Percentiles rank a stretch among this genome's conserved stretches.
These are phyloP conservation scores for Botrytis paeoniae DNA, from an alignment of 2,329 filamentous ascomycete genomes.

Conservation along the genomic window DNA sequence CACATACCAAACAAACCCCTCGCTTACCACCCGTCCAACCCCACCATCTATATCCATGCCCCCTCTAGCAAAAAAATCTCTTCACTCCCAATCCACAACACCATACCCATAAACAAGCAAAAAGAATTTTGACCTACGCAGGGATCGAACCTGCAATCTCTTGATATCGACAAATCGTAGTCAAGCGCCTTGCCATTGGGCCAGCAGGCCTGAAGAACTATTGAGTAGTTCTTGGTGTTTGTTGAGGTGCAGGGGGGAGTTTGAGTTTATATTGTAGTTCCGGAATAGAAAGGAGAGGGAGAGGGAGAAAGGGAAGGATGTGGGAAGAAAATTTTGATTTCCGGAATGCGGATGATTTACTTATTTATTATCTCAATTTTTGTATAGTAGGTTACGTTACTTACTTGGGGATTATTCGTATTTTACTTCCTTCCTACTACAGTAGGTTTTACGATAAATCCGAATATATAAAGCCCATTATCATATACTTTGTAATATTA, in stretches of 20 bases:
- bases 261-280: neutral
- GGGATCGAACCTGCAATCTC: slow-evolving; percentile 47
- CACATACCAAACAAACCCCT: no score
- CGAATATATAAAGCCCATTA: neutral
- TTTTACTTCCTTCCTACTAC: neutral
- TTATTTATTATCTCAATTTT: neutral
- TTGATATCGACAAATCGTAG: slow-evolving; percentile 43
- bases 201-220: slow-evolving; percentile 32
- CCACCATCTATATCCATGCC: neutral
- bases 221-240: neutral
- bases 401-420: neutral
- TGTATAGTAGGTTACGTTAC: fast-evolving
- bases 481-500: neutral
- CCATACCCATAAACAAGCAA: neutral
- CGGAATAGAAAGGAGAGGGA: fast-evolving
- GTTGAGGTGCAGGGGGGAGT: fast-evolving
- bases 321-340: neutral
- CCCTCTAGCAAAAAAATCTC: neutral
- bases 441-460: neutral
- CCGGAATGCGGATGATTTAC: neutral
- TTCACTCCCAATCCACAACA: neutral
- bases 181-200: slow-evolving; percentile 50
- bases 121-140: slow-evolving; percentile 28
- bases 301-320: fast-evolving
- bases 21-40: neutral